Evolutionary conservation across 2,329 filamentous ascomycete genomes (phyloP).

Genomic region (Apiospora hydei): DNA sequence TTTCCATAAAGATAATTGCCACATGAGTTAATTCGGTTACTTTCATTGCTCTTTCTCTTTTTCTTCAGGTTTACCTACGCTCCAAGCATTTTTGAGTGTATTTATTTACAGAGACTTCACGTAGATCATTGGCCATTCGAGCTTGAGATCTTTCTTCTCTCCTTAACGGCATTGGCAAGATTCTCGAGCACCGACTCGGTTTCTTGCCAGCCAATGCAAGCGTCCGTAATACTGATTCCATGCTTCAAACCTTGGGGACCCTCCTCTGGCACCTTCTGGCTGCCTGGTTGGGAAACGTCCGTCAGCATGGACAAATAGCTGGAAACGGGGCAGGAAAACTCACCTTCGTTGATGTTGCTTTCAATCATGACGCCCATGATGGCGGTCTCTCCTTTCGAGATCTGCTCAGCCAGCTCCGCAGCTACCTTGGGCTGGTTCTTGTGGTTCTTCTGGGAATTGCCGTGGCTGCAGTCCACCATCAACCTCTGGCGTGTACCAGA

Average conservation of each 20-base stretch:
- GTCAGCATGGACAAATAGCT: slow-evolving; percentile 14
- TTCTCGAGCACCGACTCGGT: slow-evolving; percentile 80
- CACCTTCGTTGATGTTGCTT: slow-evolving; percentile 93
- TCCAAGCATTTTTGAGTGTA: background rate
- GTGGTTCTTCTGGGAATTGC: slow-evolving; percentile 95
- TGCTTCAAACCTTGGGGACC: slow-evolving; percentile 87
- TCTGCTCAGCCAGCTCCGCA: slow-evolving; percentile 80
- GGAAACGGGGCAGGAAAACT: slow-evolving; percentile 36
- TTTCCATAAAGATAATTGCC: background rate
- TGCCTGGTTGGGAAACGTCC: slow-evolving; percentile 60
- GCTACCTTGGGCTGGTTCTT: slow-evolving; percentile 97
- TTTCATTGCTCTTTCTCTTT: background rate
- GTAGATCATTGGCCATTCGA: slow-evolving; percentile 37
- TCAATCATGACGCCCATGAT: slow-evolving; percentile 99
- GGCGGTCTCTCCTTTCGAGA: slow-evolving; percentile 79
- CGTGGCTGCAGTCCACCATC: slow-evolving; percentile 99
- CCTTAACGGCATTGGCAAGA: slow-evolving; percentile 81
- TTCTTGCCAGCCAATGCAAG: slow-evolving; percentile 94
- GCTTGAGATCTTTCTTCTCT: slow-evolving; percentile 63
- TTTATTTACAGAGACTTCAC: background rate
- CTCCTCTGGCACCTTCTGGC: slow-evolving; percentile 89
- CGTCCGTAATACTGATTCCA: slow-evolving; percentile 96
- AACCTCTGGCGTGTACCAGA: slow-evolving; percentile 77
- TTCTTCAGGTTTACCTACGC: background rate
- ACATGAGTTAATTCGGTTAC: background rate